Evolutionary conservation across 352 stramenopile species (phyloP).

Genomic region (Halophytophthora batemanensis): DNA sequence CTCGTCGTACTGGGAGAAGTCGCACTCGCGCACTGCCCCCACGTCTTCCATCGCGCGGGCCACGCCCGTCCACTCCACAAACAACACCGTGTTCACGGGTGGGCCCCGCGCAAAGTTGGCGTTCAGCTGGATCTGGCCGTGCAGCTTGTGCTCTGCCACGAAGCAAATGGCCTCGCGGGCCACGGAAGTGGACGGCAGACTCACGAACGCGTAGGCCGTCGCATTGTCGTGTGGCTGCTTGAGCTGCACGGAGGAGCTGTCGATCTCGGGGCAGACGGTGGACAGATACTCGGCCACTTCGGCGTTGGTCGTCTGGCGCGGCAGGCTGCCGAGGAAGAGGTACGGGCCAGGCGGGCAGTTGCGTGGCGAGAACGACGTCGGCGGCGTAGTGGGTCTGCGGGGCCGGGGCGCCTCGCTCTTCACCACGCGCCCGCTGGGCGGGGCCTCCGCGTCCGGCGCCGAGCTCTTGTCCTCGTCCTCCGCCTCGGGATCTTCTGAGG

Average conservation of each 20-base stretch:
- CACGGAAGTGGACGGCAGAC: slow-evolving; percentile 45
- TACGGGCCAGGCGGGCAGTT: slow-evolving; percentile 67
- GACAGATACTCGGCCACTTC: slow-evolving; percentile 59
- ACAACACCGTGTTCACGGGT: slow-evolving; percentile 56
- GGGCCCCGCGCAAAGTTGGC: slow-evolving; percentile 72
- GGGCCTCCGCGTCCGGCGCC: slow-evolving; percentile 8
- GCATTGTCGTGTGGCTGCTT: slow-evolving; percentile 39
- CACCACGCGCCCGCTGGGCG: slow-evolving; percentile 12
- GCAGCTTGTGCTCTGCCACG: slow-evolving; percentile 35
- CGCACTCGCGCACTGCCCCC: slow-evolving; percentile 39
- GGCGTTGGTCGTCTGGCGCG: slow-evolving; percentile 24
- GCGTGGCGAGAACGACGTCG: slow-evolving; percentile 16
- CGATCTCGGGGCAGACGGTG: slow-evolving; percentile 45
- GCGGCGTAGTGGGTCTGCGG: slow-evolving; percentile 12
- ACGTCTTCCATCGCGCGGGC: slow-evolving; percentile 32
- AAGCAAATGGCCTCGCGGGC: slow-evolving; percentile 56
- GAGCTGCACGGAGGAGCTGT: slow-evolving; percentile 48
- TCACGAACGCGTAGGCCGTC: slow-evolving; percentile 66
- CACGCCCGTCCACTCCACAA: slow-evolving; percentile 47
- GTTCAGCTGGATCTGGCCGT: slow-evolving; percentile 39
- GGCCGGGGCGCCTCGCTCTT: slow-evolving; percentile 23
- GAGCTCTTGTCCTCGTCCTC: slow-evolving; percentile 13
- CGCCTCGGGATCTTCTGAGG: neutral
- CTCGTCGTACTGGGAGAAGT: slow-evolving; percentile 40
- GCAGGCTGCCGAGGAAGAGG: slow-evolving; percentile 70